These are phyloP conservation scores for Talaromyces sp. DNA, from an alignment of 2,329 filamentous ascomycete species.

Conservation along the genomic window DNA sequence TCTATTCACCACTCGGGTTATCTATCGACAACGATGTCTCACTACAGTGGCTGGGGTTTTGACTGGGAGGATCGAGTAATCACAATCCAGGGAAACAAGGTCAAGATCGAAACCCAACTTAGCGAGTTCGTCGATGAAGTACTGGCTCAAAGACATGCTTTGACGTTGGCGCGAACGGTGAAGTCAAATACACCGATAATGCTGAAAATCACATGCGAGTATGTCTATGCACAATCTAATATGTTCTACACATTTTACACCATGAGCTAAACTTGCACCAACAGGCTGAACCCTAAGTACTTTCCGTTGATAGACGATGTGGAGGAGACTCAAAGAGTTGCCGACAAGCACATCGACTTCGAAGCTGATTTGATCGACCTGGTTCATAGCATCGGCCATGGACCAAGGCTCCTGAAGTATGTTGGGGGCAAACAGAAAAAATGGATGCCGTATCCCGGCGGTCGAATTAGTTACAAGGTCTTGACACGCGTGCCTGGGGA, in stretches of 20 bases:
- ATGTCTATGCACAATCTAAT: no score
- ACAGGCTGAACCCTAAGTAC: not conserved
- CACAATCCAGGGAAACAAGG: no score
- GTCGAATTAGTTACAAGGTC: not conserved
- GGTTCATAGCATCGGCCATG: not conserved
- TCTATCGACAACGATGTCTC: not conserved
- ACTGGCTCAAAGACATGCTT: not conserved
- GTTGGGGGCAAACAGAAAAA: not conserved
- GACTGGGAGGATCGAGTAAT: not conserved
- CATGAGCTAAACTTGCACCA: not conserved
- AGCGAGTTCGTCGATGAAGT: not conserved
- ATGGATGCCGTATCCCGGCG: not conserved
- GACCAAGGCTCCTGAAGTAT: not conserved
- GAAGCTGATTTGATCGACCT: not conserved
- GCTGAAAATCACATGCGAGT: not conserved
- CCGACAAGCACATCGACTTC: not conserved
- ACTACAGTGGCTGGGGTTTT: not conserved
- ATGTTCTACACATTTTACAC: no score
- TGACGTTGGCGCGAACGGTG: not conserved
- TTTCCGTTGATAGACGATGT: not conserved
- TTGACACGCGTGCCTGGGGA: conserved; percentile 1
- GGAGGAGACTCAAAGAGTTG: not conserved
- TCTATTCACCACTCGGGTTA: no score
- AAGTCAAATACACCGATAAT: not conserved
- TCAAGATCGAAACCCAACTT: not conserved